phyloP scores from a whole-genome alignment of 176 grass and related monocot species.

The Pontederia paniculata region DNA sequence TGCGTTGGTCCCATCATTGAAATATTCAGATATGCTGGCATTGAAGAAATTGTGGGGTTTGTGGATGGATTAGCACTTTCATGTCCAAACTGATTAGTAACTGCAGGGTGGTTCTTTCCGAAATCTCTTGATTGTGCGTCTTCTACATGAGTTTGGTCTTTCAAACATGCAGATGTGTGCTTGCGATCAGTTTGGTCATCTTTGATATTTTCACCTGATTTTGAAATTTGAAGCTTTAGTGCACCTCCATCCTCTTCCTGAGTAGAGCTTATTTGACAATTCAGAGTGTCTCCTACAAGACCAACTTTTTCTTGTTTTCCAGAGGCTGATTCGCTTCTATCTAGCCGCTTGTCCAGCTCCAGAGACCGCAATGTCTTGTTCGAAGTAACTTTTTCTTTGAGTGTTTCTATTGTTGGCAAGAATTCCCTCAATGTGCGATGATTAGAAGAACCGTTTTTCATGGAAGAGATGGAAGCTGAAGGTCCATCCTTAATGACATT shows the following conservation, averaged over 20 bases:
- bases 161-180: slow-evolving; percentile 5
- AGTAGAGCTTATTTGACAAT: slow-evolving; percentile 15
- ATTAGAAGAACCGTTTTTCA: slow-evolving; percentile 56
- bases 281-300: slow-evolving; percentile 20
- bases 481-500: slow-evolving; percentile 55
- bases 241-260: slow-evolving; percentile 23
- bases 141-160: slow-evolving; percentile 21
- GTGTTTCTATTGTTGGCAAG: slow-evolving; percentile 30
- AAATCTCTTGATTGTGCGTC: slow-evolving; percentile 13
- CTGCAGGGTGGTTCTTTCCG: slow-evolving; percentile 18
- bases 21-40: slow-evolving; percentile 24
- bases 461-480: slow-evolving; percentile 66
- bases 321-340: slow-evolving; percentile 10
- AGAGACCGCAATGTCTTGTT: slow-evolving; percentile 29
- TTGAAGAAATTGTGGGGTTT: slow-evolving; percentile 26
- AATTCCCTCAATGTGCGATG: slow-evolving; percentile 18
- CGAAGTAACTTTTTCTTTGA: slow-evolving; percentile 23
- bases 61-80: slow-evolving; percentile 26
- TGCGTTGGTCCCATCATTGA: slow-evolving; percentile 28
- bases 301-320: slow-evolving; percentile 30
- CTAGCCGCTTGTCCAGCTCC: slow-evolving; percentile 19
- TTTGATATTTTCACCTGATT: slow-evolving; percentile 22
- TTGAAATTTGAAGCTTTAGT: slow-evolving; percentile 33
- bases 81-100: slow-evolving; percentile 26
- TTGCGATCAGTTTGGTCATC: slow-evolving; percentile 20